Conservation (phyloP, 1,139 yeast species). For the Hyphopichia wangnamkhiaoensis region DNA sequence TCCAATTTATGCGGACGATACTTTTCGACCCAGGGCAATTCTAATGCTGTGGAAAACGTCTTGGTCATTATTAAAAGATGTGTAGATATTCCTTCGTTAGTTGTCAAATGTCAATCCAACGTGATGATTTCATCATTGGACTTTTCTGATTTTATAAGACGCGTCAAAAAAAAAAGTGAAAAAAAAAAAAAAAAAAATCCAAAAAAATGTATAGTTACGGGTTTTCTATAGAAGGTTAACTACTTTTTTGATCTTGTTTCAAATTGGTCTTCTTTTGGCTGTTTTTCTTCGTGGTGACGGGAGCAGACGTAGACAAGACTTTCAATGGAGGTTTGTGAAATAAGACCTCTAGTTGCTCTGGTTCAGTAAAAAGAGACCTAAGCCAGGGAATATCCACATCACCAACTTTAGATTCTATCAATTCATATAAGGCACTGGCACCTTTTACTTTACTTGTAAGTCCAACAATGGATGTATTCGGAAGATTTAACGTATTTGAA, state of each 20-base stretch:
- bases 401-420: constrained; percentile 31
- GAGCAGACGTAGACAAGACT: constrained; percentile 43
- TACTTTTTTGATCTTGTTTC: background rate
- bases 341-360: constrained; percentile 7
- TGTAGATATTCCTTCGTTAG: too few species aligned
- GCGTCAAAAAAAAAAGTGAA: constrained; percentile 5
- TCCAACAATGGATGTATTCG: constrained; percentile 31
- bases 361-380: constrained; percentile 26
- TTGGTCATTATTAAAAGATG: constrained; percentile 3
- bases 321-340: constrained; percentile 38
- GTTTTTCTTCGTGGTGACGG: constrained; percentile 29
- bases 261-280: constrained; percentile 18
- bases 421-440: constrained; percentile 29
- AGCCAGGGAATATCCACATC: constrained; percentile 52
- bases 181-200: background rate
- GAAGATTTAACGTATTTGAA: constrained; percentile 30
- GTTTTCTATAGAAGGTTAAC: background rate
- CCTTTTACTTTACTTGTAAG: constrained; percentile 21
- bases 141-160: constrained; percentile 4
- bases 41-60: constrained; percentile 26
- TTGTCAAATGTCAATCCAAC: too few species aligned
- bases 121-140: background rate
- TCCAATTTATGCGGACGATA: constrained; percentile 78
- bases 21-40: constrained; percentile 84
- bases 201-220: background rate